phyloP scores from a whole-genome alignment of 2,329 filamentous ascomycete genomes.

The Sporothrix dimorphospora region DNA sequence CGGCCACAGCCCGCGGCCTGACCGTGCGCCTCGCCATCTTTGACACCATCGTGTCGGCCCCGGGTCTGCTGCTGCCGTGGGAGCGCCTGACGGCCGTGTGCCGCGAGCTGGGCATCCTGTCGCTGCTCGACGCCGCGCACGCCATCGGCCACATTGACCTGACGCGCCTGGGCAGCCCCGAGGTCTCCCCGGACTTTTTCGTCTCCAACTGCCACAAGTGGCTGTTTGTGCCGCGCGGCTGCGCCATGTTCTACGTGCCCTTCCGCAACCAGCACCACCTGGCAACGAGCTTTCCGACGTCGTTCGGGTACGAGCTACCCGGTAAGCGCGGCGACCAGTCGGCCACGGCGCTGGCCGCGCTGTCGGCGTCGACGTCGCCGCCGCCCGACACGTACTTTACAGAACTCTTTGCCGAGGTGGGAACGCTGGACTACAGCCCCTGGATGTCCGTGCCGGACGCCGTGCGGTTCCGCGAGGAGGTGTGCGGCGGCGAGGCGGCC shows the following conservation, averaged over 20 bases:
- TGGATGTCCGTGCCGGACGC: conserved; percentile 66
- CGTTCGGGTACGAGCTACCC: conserved; percentile 61
- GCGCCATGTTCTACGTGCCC: conserved; percentile 71
- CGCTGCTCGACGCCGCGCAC: conserved; percentile 72
- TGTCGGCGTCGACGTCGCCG: conserved; percentile 18
- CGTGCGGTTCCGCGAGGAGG: conserved; percentile 61
- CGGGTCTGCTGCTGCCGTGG: conserved; percentile 71
- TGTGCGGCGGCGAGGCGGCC: conserved; percentile 66
- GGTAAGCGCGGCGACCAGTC: conserved; percentile 17
- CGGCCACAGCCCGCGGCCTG: conserved; percentile 54
- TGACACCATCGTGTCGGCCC: conserved; percentile 69
- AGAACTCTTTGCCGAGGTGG: conserved; percentile 66
- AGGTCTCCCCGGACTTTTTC: conserved; percentile 70
- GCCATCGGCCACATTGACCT: conserved; percentile 70
- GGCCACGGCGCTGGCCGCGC: background rate
- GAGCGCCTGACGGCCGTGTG: conserved; percentile 63
- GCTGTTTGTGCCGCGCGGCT: conserved; percentile 71
- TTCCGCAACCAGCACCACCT: conserved; percentile 67
- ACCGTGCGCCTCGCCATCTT: conserved; percentile 67
- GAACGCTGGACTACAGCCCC: conserved; percentile 66
- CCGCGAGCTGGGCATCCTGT: conserved; percentile 61
- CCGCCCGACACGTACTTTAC: conserved; percentile 57
- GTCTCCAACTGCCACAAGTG: conserved; percentile 76
- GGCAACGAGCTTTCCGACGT: conserved; percentile 68
- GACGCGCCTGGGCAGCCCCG: conserved; percentile 50